Conservation (phyloP, 2,329 filamentous ascomycete genomes). For the Stenocarpella maydis region DNA sequence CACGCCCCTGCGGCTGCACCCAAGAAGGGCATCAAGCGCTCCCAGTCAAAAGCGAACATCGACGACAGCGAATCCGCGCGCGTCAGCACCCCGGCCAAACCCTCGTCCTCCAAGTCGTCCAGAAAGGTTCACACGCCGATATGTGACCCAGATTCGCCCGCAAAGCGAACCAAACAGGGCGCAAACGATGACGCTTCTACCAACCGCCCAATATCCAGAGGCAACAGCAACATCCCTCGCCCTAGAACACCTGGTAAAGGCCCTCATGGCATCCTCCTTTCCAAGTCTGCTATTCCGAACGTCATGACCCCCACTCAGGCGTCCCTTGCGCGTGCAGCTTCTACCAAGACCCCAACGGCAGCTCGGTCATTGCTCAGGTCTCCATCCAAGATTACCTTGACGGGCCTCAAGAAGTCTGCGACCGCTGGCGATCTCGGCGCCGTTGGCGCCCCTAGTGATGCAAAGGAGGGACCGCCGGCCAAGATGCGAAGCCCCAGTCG, state of each 20-base stretch:
- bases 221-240: constrained; percentile 57
- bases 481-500: constrained; percentile 56
- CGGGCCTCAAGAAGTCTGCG: constrained; percentile 58
- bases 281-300: constrained; percentile 60
- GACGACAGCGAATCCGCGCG: constrained; percentile 63
- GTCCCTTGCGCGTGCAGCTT: constrained; percentile 69
- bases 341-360: constrained; percentile 60
- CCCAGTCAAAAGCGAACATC: constrained; percentile 61
- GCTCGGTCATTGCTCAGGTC: constrained; percentile 57
- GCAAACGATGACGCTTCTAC: constrained; percentile 75
- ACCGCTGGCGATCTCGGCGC: constrained; percentile 55
- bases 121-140: constrained; percentile 42
- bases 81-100: constrained; percentile 49
- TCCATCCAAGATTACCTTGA: constrained; percentile 57
- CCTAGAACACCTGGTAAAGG: constrained; percentile 56
- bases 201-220: constrained; percentile 65
- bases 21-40: constrained; percentile 60
- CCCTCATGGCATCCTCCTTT: constrained; percentile 47
- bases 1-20: constrained; percentile 54
- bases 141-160: constrained; percentile 51
- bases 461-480: constrained; percentile 47
- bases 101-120: constrained; percentile 42
- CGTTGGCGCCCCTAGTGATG: constrained; percentile 42
- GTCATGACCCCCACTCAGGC: constrained; percentile 83
- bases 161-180: constrained; percentile 77